Conservation (phyloP, 495 filamentous ascomycete species). For the Talaromyces adpressus region DNA sequence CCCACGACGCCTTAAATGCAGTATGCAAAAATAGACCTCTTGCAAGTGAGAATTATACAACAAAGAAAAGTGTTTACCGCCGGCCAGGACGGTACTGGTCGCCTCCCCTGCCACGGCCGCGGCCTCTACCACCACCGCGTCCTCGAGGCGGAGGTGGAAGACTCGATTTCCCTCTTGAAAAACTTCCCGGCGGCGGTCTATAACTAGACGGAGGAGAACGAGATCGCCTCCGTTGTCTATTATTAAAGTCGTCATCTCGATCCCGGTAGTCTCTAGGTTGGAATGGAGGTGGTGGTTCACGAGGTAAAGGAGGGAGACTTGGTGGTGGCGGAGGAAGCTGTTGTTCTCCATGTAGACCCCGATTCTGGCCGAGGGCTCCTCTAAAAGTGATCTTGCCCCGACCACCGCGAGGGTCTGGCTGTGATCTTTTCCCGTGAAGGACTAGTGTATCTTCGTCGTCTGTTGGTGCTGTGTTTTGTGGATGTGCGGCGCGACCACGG, state of each 20-base stretch:
- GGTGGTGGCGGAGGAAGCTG: conserved; percentile 4
- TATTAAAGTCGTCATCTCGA: background rate
- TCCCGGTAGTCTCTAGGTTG: conserved; percentile 4
- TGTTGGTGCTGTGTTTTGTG: background rate
- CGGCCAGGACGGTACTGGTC: conserved; percentile 7
- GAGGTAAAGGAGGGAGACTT: conserved; percentile 1
- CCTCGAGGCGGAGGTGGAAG: background rate
- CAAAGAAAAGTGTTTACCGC: background rate
- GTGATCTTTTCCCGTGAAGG: background rate
- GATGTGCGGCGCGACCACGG: conserved; percentile 1
- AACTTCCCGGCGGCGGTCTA: background rate
- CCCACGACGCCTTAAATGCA: background rate
- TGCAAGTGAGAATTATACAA: background rate
- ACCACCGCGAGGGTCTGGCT: background rate
- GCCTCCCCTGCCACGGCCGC: conserved; percentile 7
- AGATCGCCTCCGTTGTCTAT: conserved; percentile 1
- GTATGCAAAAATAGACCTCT: background rate
- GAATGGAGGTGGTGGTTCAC: conserved; percentile 5
- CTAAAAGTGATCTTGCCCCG: conserved; percentile 4
- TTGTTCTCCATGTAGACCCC: background rate
- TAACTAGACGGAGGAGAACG: conserved; percentile 1
- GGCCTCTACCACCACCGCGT: conserved; percentile 2
- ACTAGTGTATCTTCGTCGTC: conserved; percentile 1
- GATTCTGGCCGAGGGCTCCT: conserved; percentile 1
- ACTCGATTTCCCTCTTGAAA: background rate